phyloP scores from a whole-genome alignment of 306 rosid species.

The Sesbania bispinosa region DNA sequence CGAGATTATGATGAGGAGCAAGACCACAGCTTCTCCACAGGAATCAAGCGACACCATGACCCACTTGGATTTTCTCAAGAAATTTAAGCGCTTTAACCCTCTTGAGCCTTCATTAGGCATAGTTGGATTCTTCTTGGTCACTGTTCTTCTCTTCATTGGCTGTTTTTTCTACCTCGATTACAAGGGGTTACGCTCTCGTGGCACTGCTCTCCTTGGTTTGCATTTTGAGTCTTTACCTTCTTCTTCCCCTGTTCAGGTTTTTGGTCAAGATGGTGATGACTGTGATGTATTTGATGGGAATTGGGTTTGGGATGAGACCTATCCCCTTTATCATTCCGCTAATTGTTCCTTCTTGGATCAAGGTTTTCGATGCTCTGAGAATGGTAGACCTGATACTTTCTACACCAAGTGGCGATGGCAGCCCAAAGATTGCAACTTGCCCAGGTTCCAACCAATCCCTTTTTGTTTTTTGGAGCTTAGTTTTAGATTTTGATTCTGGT shows the following conservation, averaged over 20 bases:
- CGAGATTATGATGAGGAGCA: slow-evolving; percentile 22
- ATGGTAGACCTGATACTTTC: slow-evolving; percentile 66
- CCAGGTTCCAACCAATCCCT: slow-evolving; percentile 47
- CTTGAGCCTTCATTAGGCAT: slow-evolving; percentile 53
- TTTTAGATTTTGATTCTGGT: slow-evolving; percentile 2
- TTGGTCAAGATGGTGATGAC: slow-evolving; percentile 39
- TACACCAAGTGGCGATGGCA: slow-evolving; percentile 95
- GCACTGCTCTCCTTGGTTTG: slow-evolving; percentile 27
- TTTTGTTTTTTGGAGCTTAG: not conserved
- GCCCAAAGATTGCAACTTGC: slow-evolving; percentile 76
- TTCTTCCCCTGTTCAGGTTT: slow-evolving; percentile 38
- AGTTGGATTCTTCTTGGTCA: slow-evolving; percentile 44
- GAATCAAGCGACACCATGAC: slow-evolving; percentile 28
- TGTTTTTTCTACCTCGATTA: slow-evolving; percentile 59
- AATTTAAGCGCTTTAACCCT: slow-evolving; percentile 59
- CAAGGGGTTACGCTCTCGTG: slow-evolving; percentile 37
- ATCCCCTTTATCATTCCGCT: slow-evolving; percentile 67
- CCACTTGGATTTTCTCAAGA: slow-evolving; percentile 52
- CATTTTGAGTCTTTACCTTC: slow-evolving; percentile 18
- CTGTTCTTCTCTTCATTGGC: slow-evolving; percentile 44
- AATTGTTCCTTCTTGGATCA: slow-evolving; percentile 65
- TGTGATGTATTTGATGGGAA: slow-evolving; percentile 76
- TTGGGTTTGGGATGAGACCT: slow-evolving; percentile 91
- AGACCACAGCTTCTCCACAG: slow-evolving; percentile 31
- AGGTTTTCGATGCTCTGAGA: slow-evolving; percentile 78